Conservation (phyloP, 805 yeast species). For the Jamesozyma spencerorum region DNA sequence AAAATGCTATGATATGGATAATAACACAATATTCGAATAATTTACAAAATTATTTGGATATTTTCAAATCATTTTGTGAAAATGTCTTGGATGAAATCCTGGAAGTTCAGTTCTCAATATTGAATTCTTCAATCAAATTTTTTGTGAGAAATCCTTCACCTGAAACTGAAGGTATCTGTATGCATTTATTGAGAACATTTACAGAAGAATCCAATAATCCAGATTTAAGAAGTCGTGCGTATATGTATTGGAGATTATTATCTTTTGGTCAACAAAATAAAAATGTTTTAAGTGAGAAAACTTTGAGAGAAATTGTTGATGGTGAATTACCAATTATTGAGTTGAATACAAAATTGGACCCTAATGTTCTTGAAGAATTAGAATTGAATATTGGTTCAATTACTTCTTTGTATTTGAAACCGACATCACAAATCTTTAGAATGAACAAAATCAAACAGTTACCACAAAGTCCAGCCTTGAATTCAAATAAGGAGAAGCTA, state of each 20-base stretch:
- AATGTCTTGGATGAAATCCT: constrained; percentile 50
- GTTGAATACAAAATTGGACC: constrained; percentile 63
- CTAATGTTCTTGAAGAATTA: constrained; percentile 63
- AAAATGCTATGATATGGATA: constrained; percentile 74
- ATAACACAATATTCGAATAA: constrained; percentile 58
- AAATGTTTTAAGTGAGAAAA: constrained; percentile 31
- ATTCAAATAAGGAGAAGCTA: constrained; percentile 14
- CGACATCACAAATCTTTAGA: constrained; percentile 73
- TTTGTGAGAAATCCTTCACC: constrained; percentile 48
- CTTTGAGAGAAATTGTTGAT: constrained; percentile 46
- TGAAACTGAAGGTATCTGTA: constrained; percentile 46
- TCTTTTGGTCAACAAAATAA: constrained; percentile 31
- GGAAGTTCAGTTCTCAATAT: constrained; percentile 63
- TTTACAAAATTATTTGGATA: constrained; percentile 28
- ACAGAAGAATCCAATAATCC: constrained; percentile 74
- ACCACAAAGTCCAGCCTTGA: constrained; percentile 42
- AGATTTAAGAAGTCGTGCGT: constrained; percentile 79
- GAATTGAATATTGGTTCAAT: constrained; percentile 74
- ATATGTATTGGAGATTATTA: constrained; percentile 74
- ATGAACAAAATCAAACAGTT: constrained; percentile 44
- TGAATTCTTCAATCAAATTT: constrained; percentile 67
- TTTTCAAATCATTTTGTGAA: constrained; percentile 31
- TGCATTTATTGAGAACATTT: constrained; percentile 52
- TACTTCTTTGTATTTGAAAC: constrained; percentile 77
- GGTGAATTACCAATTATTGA: constrained; percentile 55